A percentile compares a stretch with the other conserved stretches of the same genome.
Conservation (phyloP, 768 basidiomycete genomes). For the Auricularia cornea region DNA sequence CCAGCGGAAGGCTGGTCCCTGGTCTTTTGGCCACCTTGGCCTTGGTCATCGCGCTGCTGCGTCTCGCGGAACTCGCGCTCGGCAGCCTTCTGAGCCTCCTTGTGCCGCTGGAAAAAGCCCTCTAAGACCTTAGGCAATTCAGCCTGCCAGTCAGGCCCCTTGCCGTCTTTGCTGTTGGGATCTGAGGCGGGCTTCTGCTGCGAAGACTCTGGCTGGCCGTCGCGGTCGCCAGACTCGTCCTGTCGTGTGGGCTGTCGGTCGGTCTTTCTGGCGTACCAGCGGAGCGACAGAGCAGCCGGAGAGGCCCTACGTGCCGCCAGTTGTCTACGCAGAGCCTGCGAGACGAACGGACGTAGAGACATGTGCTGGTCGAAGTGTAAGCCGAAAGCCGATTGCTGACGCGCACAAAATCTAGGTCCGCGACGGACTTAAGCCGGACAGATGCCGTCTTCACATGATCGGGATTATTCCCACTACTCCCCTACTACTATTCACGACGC, state of each 20-base stretch:
- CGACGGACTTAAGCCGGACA: not conserved
- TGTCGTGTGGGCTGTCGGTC: conserved; percentile 1
- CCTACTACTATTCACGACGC: too few relatives aligned
- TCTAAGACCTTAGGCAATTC: conserved; percentile 61
- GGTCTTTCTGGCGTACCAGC: not conserved
- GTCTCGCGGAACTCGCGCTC: conserved; percentile 13
- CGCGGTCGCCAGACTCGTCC: not conserved
- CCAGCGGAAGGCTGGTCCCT: conserved; percentile 41
- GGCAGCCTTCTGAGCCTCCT: conserved; percentile 3
- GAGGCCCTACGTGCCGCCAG: not conserved
- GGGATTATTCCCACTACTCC: too few relatives aligned
- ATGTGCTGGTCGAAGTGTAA: not conserved
- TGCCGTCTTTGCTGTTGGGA: conserved; percentile 23
- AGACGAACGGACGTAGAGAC: not conserved
- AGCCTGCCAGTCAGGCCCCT: conserved; percentile 17
- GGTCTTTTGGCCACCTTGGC: conserved; percentile 23
- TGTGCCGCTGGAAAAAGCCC: conserved; percentile 49
- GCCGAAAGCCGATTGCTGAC: not conserved
- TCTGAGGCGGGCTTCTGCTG: conserved; percentile 23
- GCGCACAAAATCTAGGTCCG: not conserved
- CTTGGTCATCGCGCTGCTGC: conserved; percentile 13
- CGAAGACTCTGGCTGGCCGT: not conserved
- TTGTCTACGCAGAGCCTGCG: not conserved
- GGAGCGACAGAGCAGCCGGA: not conserved
- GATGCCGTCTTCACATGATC: too few relatives aligned